Evolutionary conservation across 305 asterid species (phyloP).

Genomic region (Fraxinus ornus): DNA sequence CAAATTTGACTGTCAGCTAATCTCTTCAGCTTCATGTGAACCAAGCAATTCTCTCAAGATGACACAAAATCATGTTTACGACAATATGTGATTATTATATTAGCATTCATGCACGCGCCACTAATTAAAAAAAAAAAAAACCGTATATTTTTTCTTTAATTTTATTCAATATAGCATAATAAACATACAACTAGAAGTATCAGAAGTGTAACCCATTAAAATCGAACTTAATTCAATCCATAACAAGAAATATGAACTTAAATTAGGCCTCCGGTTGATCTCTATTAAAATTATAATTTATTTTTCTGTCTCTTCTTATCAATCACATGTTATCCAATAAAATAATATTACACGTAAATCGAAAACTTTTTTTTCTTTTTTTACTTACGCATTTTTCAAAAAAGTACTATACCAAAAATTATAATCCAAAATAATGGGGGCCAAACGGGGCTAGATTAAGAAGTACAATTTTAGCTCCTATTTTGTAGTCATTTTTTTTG

Average conservation of each 20-base stretch:
- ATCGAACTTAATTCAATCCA: background rate
- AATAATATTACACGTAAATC: no score
- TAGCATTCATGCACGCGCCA: background rate
- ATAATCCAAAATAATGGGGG: no score
- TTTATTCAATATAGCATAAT: background rate
- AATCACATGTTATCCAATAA: no score
- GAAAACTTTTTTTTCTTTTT: no score
- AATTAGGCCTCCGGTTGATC: no score
- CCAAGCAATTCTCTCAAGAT: background rate
- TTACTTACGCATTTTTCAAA: no score
- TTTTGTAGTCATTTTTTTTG: no score
- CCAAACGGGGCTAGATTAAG: background rate
- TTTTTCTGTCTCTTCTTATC: no score
- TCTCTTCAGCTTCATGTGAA: background rate
- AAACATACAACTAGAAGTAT: background rate
- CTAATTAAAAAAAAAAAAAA: background rate
- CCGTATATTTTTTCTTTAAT: no score
- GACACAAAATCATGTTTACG: background rate
- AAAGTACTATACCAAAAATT: no score
- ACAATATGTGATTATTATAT: background rate
- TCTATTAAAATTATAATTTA: no score
- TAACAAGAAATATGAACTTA: background rate
- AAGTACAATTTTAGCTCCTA: background rate
- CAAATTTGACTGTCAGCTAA: constrained; percentile 16
- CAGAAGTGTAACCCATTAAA: background rate